Evolutionary conservation across 345 rosid species (phyloP).

Genomic region (Streptanthus diversifolius): DNA sequence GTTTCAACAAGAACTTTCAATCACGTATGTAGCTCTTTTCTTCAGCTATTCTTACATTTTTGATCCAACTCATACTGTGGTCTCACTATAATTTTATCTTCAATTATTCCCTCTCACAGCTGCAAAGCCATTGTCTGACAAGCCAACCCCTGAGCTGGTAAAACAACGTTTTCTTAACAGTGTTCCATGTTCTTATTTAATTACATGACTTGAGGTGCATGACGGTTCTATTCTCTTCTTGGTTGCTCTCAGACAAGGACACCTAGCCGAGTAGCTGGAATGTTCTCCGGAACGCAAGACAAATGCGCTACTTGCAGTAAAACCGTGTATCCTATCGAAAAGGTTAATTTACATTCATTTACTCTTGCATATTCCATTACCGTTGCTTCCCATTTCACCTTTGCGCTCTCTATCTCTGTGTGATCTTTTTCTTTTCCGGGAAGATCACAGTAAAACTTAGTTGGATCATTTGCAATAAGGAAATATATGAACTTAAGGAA

Average conservation of each 20-base stretch:
- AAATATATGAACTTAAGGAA: too few species aligned
- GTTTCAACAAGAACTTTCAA: conserved; percentile 86
- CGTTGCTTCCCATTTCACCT: background rate
- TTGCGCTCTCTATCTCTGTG: background rate
- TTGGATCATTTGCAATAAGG: conserved; percentile 7
- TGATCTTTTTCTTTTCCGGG: background rate
- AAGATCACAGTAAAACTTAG: background rate
- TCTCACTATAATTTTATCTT: conserved; percentile 28
- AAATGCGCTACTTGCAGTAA: conserved; percentile 94
- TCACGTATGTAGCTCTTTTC: conserved; percentile 55
- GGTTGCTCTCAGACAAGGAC: conserved; percentile 71
- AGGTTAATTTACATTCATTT: conserved; percentile 45
- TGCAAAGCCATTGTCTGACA: conserved; percentile 82
- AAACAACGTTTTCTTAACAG: conserved; percentile 13
- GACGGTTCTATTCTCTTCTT: conserved; percentile 22
- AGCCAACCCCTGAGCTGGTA: conserved; percentile 87
- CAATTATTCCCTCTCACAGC: conserved; percentile 55
- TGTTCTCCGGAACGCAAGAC: conserved; percentile 97
- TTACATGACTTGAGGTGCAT: background rate
- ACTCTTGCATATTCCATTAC: background rate
- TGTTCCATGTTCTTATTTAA: conserved; percentile 5
- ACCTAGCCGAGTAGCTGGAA: conserved; percentile 89
- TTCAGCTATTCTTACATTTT: too few species aligned
- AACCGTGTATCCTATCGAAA: conserved; percentile 97
- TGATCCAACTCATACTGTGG: background rate